These are phyloP conservation scores for Ambrosiella beaveri DNA, from an alignment of 2,329 filamentous ascomycete genomes.

Conservation along the genomic window DNA sequence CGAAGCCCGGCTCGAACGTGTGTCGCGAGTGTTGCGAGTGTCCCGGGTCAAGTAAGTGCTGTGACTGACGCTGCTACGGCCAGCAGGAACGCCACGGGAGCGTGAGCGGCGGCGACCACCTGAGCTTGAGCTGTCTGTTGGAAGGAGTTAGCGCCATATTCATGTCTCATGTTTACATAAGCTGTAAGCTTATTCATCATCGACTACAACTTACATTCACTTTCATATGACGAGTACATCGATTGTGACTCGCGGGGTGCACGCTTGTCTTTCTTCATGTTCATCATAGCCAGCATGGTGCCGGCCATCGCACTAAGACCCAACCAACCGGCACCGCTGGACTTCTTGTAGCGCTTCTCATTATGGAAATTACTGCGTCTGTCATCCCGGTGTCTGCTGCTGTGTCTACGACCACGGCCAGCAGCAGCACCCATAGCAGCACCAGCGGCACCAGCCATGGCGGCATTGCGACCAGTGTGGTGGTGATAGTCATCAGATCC, in stretches of 20 bases:
- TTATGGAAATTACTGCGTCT: slow-evolving; percentile 21
- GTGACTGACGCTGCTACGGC: slow-evolving; percentile 6
- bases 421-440: slow-evolving; percentile 2
- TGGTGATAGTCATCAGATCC: slow-evolving; percentile 4
- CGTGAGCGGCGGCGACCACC: slow-evolving; percentile 22
- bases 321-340: slow-evolving; percentile 33
- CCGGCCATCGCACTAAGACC: slow-evolving; percentile 33
- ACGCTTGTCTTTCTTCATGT: slow-evolving; percentile 34
- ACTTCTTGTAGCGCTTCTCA: slow-evolving; percentile 30
- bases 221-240: slow-evolving; percentile 7
- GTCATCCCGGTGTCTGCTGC: slow-evolving; percentile 1
- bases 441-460: slow-evolving; percentile 8
- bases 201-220: slow-evolving; percentile 7
- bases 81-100: slow-evolving; percentile 3
- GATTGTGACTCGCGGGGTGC: slow-evolving; percentile 14
- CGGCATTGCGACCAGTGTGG: slow-evolving; percentile 18
- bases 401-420: not conserved
- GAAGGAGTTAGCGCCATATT: not conserved
- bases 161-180: not conserved
- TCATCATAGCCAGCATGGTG: slow-evolving; percentile 37
- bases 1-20: slow-evolving; percentile 18
- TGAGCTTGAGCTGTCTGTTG: slow-evolving; percentile 30
- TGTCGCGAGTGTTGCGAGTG: slow-evolving; percentile 13
- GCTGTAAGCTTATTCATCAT: not conserved
- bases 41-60: slow-evolving; percentile 5